Evolutionary conservation across 2,329 filamentous ascomycete species (phyloP), one percentile per base, ranked within the genome.

Genomic region (Zymoseptoria tritici): DNA sequence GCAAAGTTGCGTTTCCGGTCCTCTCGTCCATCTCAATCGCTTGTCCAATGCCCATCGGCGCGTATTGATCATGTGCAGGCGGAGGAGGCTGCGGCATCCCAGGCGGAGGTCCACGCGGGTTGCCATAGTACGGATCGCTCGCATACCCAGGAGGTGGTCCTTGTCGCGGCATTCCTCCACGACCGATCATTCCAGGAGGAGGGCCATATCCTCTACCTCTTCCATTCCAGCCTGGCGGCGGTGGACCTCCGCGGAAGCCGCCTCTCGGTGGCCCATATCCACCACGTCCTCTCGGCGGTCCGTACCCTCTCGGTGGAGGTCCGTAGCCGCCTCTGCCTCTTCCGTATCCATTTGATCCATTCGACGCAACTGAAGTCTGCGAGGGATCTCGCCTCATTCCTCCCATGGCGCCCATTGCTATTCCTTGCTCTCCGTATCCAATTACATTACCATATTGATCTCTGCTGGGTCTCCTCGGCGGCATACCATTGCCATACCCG

Each of bases 11-110:
- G 57, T 79, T 81, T 49, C 81, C 80, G n/a, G 79, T 79, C n/a
- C 80, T 79, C 36, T 87, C 85, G 71, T 92, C 87, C 89, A 95
- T 92, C 72, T 94, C 91, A 57, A 91, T 83, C 2, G 88, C 85
- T 69, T 87, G 86, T 9, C 85, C 85, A 11, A 85, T 77, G 13
- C 74, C 60, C 55, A 57, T 49, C 58, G 60, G 61, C 52, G 59
- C 61, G 52, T 60, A 67, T 13, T 68, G 68, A 24, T 77, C 75
- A 22, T 74, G 72, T 64, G 69, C 68, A 9, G 67, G 67, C 9
- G 69, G 69, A 22, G 69, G 59, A 49, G 57, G 54, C 52, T 55
- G 60, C 5, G 16, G 20, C 52, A 51, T 49, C 9, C 22, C 53
- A 9, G 63, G 60, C 16, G 36, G 50, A 52, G 63, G 63, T 6